Base-by-base conservation (phyloP, 352 stramenopile species). In the Pythium monospermum region DNA sequence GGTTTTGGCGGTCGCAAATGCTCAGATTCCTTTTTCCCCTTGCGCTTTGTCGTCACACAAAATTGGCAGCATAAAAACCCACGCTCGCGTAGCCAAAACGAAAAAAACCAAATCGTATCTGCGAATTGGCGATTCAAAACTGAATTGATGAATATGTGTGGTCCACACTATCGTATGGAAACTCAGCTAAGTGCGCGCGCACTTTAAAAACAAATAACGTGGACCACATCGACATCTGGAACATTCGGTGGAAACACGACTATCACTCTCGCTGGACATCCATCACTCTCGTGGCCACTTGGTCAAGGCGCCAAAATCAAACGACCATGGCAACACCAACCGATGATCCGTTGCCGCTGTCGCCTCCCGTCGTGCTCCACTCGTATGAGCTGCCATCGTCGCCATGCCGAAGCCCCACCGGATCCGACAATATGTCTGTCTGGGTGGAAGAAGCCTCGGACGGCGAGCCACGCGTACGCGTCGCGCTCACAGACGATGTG, bases 331-430 rank as follows among this genome's bases (percentile, higher is more conserved):
- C 39, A 36, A 21, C 33, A 15, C 23, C 19, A 15, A 30, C 40
- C n/a, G 43, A 22, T 15, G 36, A 50, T 10, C 51, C 35, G 59
- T 54, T 49, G 40, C n/a, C n/a, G n/a, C n/a, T n/a, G n/a, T n/a
- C n/a, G n/a, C n/a, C n/a, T n/a, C n/a, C n/a, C n/a, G n/a, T n/a
- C n/a, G n/a, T n/a, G n/a, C 56, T 87, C 45, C 66, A 72, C 53
- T 87, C 77, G 36, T 91, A 81, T 56, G 61, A 63, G 49, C 63
- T 91, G 61, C 77, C 80, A n/a, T 49, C 70, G 43, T 91, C 80
- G 37, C 80, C 80, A 8, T 68, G 54, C 37, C 71, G 61, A 28
- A 85, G 73, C 37, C 69, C 73, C 48, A 71, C 60, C 2, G 67
- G 75, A 21, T 68, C 67, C 1, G 69, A 85, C 38, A 66, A 64